Percentiles rank a stretch among this genome's conserved stretches.
phyloP scores from a whole-genome alignment of 169 alveolate species.

The Eimeria falciformis region DNA sequence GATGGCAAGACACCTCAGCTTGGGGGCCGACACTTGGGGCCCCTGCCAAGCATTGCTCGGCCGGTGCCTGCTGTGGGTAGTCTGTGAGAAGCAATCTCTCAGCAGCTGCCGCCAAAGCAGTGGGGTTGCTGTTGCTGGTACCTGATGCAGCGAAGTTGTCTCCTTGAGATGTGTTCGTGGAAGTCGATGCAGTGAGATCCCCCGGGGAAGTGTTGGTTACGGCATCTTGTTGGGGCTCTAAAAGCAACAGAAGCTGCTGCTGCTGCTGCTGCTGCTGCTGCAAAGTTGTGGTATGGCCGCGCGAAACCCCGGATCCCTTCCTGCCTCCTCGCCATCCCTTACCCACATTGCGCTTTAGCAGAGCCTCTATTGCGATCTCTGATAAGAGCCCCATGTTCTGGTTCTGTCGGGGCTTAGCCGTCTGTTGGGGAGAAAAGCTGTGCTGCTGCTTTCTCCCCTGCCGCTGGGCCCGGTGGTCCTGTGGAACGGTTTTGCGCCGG shows the following conservation, averaged over 20 bases:
- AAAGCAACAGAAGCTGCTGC: slow-evolving; percentile 49
- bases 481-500: slow-evolving; percentile 63
- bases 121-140: not conserved
- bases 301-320: slow-evolving; percentile 38
- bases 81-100: slow-evolving; percentile 21
- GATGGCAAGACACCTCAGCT: slow-evolving; percentile 1
- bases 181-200: too few species aligned
- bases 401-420: too few species aligned
- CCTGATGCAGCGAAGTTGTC: not conserved
- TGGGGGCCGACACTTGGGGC: not conserved
- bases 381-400: too few species aligned
- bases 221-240: slow-evolving; percentile 10
- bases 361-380: not conserved
- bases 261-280: slow-evolving; percentile 41
- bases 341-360: slow-evolving; percentile 14
- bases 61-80: slow-evolving; percentile 43
- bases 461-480: slow-evolving; percentile 38
- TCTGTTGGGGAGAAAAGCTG: slow-evolving; percentile 30
- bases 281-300: not conserved
- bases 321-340: slow-evolving; percentile 30
- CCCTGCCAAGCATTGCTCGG: not conserved
- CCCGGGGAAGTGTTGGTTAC: not conserved
- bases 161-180: too few species aligned
- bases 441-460: slow-evolving; percentile 49
- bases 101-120: slow-evolving; percentile 40